phyloP scores from a whole-genome alignment of 148 eudicot species.

The Dysphania ambrosioides region DNA sequence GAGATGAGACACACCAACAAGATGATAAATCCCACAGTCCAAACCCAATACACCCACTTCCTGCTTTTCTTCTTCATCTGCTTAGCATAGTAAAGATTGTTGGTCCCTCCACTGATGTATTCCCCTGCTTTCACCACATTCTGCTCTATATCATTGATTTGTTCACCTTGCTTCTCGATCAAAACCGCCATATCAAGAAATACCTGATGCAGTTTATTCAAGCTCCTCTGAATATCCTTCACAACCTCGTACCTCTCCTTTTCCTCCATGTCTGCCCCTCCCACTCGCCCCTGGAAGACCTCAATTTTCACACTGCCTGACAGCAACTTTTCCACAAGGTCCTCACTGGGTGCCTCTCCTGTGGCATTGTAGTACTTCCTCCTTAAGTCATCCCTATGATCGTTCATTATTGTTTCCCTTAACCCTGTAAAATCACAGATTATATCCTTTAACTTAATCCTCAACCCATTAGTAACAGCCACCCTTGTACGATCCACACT shows the following conservation, averaged over 20 bases:
- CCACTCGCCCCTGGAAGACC: conserved; percentile 33
- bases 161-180: conserved; percentile 29
- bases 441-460: conserved; percentile 52
- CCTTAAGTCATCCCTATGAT: conserved; percentile 54
- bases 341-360: conserved; percentile 57
- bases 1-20: conserved; percentile 54
- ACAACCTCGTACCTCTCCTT: conserved; percentile 68
- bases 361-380: conserved; percentile 51
- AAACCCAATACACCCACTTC: conserved; percentile 49
- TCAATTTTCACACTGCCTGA: conserved; percentile 41
- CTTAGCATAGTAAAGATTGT: conserved; percentile 54
- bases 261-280: conserved; percentile 37
- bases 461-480: conserved; percentile 61
- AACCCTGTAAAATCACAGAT: conserved; percentile 57
- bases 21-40: conserved; percentile 43
- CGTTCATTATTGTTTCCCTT: conserved; percentile 52
- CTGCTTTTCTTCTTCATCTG: conserved; percentile 57
- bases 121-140: conserved; percentile 61
- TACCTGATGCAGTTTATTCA: conserved; percentile 70
- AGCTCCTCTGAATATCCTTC: conserved; percentile 64
- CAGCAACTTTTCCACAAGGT: conserved; percentile 50
- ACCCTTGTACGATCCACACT: conserved; percentile 59
- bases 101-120: conserved; percentile 52
- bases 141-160: conserved; percentile 44
- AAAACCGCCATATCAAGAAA: conserved; percentile 88